These are phyloP conservation scores for Fusarium globosum DNA, from an alignment of 2,329 filamentous ascomycete species.

Conservation along the genomic window DNA sequence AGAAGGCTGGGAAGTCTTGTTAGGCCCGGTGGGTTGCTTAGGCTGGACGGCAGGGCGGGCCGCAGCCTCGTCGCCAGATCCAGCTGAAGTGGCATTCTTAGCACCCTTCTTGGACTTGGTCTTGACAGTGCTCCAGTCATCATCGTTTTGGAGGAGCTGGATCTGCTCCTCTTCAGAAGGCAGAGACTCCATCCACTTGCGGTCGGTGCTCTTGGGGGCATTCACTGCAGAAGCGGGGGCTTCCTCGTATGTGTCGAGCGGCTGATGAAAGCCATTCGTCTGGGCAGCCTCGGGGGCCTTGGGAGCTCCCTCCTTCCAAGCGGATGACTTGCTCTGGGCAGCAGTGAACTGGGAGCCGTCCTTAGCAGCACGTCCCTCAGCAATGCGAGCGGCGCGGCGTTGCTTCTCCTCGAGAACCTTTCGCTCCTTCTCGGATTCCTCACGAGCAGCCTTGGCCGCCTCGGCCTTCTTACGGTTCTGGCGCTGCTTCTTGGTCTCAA, in stretches of 20 bases:
- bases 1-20: constrained; percentile 48
- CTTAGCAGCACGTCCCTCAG: constrained; percentile 84
- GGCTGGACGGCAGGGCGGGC: constrained; percentile 47
- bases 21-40: constrained; percentile 45
- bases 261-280: constrained; percentile 56
- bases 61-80: constrained; percentile 51
- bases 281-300: constrained; percentile 47
- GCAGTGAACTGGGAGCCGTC: constrained; percentile 75
- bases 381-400: constrained; percentile 81
- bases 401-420: constrained; percentile 84
- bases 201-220: constrained; percentile 50
- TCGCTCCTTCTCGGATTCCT: constrained; percentile 82
- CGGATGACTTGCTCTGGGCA: constrained; percentile 55
- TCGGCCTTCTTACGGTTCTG: constrained; percentile 93
- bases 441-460: constrained; percentile 77
- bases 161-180: constrained; percentile 73
- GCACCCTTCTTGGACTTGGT: constrained; percentile 57
- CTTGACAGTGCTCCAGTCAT: constrained; percentile 72
- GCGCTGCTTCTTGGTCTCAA: constrained; percentile 93
- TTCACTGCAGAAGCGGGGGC: constrained; percentile 45
- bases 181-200: constrained; percentile 62
- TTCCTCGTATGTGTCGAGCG: constrained; percentile 69
- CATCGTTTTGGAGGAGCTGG: constrained; percentile 63
- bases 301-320: constrained; percentile 55
- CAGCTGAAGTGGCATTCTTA: constrained; percentile 53